Evolutionary conservation across 805 yeast species (phyloP).

Genomic region (Maudiozyma pseudohumilis): DNA sequence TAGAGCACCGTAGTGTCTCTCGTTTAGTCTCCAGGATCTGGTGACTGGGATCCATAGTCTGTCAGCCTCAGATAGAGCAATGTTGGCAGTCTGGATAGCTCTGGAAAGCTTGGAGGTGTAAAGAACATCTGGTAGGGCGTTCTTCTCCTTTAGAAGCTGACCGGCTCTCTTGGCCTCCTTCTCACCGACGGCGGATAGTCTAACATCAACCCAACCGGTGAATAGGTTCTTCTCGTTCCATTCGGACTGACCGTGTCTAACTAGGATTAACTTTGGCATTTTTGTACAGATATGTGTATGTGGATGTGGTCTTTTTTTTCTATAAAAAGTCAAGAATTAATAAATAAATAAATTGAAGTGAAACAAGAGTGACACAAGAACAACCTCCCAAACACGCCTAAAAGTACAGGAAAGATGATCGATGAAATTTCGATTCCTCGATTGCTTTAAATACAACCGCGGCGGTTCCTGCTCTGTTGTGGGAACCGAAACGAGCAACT

Average conservation of each 20-base stretch:
- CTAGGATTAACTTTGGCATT: slow-evolving; percentile 69
- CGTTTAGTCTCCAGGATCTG: slow-evolving; percentile 97
- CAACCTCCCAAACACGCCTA: background rate
- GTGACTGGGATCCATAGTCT: slow-evolving; percentile 83
- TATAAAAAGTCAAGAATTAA: background rate
- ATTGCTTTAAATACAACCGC: too few relatives aligned
- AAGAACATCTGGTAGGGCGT: slow-evolving; percentile 74
- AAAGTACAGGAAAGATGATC: background rate
- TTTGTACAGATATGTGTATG: background rate
- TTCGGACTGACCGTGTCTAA: slow-evolving; percentile 99
- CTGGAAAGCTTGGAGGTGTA: slow-evolving; percentile 87
- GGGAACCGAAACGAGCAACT: too few relatives aligned
- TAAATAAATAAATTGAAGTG: background rate
- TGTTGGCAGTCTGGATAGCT: slow-evolving; percentile 95
- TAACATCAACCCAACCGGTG: slow-evolving; percentile 98
- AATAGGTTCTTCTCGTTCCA: slow-evolving; percentile 97
- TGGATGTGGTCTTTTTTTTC: background rate
- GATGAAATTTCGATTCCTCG: too few relatives aligned
- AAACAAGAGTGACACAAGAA: background rate
- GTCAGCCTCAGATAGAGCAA: slow-evolving; percentile 83
- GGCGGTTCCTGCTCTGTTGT: too few relatives aligned
- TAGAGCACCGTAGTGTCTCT: slow-evolving; percentile 97
- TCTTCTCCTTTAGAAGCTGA: slow-evolving; percentile 78
- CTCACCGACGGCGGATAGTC: slow-evolving; percentile 72
- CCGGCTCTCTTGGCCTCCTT: slow-evolving; percentile 93